Percentiles rank a stretch among this genome's conserved stretches.
Evolutionary conservation across 2,329 filamentous ascomycete genomes (phyloP).

Genomic region (Venturia nashicola): DNA sequence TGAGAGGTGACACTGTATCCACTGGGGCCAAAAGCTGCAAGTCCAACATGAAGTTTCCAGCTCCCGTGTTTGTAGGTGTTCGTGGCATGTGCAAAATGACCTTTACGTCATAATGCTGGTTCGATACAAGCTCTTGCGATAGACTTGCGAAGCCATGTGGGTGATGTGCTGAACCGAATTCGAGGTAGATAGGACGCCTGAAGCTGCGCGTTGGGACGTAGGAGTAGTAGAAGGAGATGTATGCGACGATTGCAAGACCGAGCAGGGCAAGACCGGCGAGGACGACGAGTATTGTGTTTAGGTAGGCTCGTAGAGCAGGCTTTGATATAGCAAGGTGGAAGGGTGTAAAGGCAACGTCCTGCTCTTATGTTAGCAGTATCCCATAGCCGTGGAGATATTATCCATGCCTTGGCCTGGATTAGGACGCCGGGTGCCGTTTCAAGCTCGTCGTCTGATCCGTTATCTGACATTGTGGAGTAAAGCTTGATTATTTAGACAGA

Average conservation of each 20-base stretch:
- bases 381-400: neutral
- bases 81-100: conserved; percentile 66
- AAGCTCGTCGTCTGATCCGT: conserved; percentile 6
- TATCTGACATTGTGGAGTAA: neutral
- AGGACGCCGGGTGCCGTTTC: neutral
- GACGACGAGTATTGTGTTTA: conserved; percentile 45
- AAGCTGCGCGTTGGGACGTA: conserved; percentile 57
- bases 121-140: conserved; percentile 44
- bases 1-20: conserved; percentile 6
- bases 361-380: neutral
- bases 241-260: conserved; percentile 46
- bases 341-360: conserved; percentile 43
- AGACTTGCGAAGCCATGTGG: conserved; percentile 4
- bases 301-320: conserved; percentile 50
- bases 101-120: conserved; percentile 75
- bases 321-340: conserved; percentile 42
- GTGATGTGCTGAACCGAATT: conserved; percentile 41
- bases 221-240: conserved; percentile 54
- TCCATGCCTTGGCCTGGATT: conserved; percentile 2
- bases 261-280: conserved; percentile 43
- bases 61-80: conserved; percentile 59
- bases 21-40: conserved; percentile 47
- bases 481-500: neutral
- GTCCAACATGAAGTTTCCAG: conserved; percentile 92
- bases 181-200: conserved; percentile 49